These are phyloP conservation scores for Odontarrhena argentea DNA, from an alignment of 345 rosid genomes.

Conservation along the genomic window DNA sequence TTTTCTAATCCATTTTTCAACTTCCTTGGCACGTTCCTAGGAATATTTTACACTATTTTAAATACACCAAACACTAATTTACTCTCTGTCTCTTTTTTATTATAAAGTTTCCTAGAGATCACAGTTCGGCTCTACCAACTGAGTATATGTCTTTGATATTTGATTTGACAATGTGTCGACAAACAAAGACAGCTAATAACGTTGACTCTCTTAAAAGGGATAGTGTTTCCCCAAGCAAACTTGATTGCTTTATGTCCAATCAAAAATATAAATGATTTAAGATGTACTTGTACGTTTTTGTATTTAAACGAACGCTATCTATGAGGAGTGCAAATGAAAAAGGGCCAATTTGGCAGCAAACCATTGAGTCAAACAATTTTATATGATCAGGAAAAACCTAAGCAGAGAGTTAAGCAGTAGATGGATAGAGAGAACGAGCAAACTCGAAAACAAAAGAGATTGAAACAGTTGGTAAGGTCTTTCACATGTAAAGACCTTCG, in stretches of 20 bases:
- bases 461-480: not conserved
- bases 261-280: no score
- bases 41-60: not conserved
- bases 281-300: no score
- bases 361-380: not conserved
- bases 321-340: not conserved
- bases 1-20: not conserved
- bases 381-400: not conserved
- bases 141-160: not conserved
- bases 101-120: no score
- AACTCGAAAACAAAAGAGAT: conserved; percentile 12
- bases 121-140: no score
- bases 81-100: no score
- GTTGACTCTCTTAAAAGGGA: not conserved
- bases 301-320: not conserved
- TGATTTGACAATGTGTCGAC: not conserved
- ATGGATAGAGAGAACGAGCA: not conserved
- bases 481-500: conserved; percentile 90
- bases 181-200: not conserved
- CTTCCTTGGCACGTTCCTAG: not conserved
- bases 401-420: not conserved
- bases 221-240: no score
- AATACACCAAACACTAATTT: no score
- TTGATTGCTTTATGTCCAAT: no score
- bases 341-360: not conserved